These are phyloP conservation scores for Curvularia sp. DNA, from an alignment of 2,329 filamentous ascomycete species.

Conservation along the genomic window DNA sequence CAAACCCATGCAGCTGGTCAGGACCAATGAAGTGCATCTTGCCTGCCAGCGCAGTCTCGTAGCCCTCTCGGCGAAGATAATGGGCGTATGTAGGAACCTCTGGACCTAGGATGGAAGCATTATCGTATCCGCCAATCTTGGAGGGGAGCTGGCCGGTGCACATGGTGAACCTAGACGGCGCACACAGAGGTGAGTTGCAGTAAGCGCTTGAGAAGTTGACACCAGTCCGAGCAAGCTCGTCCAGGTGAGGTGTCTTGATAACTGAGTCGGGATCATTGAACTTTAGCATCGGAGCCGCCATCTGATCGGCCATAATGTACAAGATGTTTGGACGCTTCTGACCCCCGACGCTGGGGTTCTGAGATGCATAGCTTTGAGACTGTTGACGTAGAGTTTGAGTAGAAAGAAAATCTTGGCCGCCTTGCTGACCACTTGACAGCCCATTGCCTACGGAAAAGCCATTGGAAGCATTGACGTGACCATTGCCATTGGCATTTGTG, in stretches of 20 bases:
- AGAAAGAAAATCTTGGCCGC: constrained; percentile 34
- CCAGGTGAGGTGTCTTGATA: constrained; percentile 91
- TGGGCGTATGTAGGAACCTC: constrained; percentile 92
- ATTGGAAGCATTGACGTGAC: constrained; percentile 23
- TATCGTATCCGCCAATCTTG: constrained; percentile 91
- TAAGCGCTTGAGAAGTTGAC: constrained; percentile 95
- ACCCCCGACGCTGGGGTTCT: constrained; percentile 16
- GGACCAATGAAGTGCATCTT: constrained; percentile 97
- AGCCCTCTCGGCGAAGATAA: constrained; percentile 82
- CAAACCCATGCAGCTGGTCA: constrained; percentile 92
- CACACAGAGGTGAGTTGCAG: constrained; percentile 91
- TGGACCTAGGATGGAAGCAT: constrained; percentile 81
- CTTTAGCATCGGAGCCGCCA: constrained; percentile 87
- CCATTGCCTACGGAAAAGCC: constrained; percentile 20
- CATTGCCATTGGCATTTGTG: constrained; percentile 21
- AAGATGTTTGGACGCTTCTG: constrained; percentile 72
- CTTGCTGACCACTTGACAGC: constrained; percentile 20
- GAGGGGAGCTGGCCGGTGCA: constrained; percentile 90
- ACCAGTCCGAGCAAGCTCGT: constrained; percentile 78
- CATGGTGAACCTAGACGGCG: constrained; percentile 92
- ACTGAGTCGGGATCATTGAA: constrained; percentile 89
- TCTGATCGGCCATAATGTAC: constrained; percentile 97
- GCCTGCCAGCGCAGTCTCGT: constrained; percentile 87
- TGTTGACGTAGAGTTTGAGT: constrained; percentile 36
- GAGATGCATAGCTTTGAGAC: constrained; percentile 36